A percentile compares a stretch with the other conserved stretches of the same genome.
phyloP scores from a whole-genome alignment of 257 asterid species.

The Perilla frutescens region DNA sequence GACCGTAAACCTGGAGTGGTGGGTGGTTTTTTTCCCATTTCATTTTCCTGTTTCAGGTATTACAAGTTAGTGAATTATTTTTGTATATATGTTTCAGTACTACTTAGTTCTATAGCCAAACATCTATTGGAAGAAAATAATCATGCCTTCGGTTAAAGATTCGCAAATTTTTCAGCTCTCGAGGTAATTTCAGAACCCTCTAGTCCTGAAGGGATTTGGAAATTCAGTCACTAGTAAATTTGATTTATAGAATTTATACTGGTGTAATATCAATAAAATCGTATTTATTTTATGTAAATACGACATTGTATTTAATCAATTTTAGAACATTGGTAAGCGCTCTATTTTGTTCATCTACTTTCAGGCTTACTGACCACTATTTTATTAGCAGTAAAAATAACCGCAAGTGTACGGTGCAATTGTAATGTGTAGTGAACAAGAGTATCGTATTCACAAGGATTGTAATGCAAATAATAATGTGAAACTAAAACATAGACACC shows the following conservation, averaged over 20 bases:
- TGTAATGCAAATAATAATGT: no score
- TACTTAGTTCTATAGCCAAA: conserved; percentile 52
- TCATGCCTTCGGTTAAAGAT: conserved; percentile 68
- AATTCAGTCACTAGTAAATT: conserved; percentile 19
- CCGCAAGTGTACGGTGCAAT: no score
- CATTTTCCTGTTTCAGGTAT: conserved; percentile 6
- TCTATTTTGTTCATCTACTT: conserved; percentile 15
- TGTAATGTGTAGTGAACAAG: no score
- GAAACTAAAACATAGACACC: no score
- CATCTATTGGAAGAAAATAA: conserved; percentile 80
- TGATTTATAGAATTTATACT: conserved; percentile 22
- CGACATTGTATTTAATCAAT: conserved; percentile 7
- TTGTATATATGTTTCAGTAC: conserved; percentile 49
- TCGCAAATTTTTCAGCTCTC: conserved; percentile 70
- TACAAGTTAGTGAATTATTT: conserved; percentile 25
- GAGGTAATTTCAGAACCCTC: conserved; percentile 55
- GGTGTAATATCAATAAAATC: conserved; percentile 5
- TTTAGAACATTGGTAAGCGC: conserved; percentile 9
- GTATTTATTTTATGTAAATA: conserved; percentile 26
- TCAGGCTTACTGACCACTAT: not conserved
- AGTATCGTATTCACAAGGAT: no score
- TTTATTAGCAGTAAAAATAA: no score
- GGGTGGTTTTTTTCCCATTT: not conserved
- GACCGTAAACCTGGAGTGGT: conserved; percentile 15
- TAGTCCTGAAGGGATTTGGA: not conserved